Evolutionary conservation across 2,329 filamentous ascomycete genomes (phyloP), one percentile per base, ranked within the genome.

Genomic region (Aspergillus sp.): DNA sequence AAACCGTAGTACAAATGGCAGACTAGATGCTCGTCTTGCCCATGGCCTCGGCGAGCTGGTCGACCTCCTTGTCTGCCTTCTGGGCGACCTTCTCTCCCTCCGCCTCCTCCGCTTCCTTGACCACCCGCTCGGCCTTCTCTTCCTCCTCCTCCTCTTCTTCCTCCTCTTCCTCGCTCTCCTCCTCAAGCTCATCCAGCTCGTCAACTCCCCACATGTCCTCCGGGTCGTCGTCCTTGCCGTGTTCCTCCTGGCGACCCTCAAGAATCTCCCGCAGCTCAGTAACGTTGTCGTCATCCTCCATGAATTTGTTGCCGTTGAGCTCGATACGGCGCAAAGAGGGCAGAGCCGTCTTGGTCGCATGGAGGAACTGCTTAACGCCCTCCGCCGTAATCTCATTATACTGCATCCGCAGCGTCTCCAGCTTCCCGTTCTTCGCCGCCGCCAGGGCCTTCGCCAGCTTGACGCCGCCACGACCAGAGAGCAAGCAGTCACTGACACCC

Each of bases 291-390:
- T 97, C 91, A 2, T 96, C 91, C 71, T 97, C 92, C 7, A 82
- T 78, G 64, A 99, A 96, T 69, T 91, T 94, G 78, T 99, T 99
- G 47, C 94, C 94, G 70, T 99, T 97, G 60, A 99, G 78, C 75
- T 97, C 94, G 46, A 99, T 84, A 64, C 92, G 87, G 75, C 87
- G 88, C 60, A 99, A 77, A 11, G 82, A 82, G 1, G 91, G 91
- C 7, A 99, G 81, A 2, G 81, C 79, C 7, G 81, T 76, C 63
- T 84, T 84, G 4, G 85, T 85, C 2, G 89, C 89, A 17, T 82
- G 76, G 3, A 87, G 82, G 49, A 99, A 79, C 2, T 80, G 82
- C 67, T 88, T 86, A 46, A 97, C 73, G 16, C 88, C 89, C 52
- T 85, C 81, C 1, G 86, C 79, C 38, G 89, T 91, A 67, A 99